phyloP scores from a whole-genome alignment of 2,329 filamentous ascomycete genomes.

The Scleromitrula shiraiana region DNA sequence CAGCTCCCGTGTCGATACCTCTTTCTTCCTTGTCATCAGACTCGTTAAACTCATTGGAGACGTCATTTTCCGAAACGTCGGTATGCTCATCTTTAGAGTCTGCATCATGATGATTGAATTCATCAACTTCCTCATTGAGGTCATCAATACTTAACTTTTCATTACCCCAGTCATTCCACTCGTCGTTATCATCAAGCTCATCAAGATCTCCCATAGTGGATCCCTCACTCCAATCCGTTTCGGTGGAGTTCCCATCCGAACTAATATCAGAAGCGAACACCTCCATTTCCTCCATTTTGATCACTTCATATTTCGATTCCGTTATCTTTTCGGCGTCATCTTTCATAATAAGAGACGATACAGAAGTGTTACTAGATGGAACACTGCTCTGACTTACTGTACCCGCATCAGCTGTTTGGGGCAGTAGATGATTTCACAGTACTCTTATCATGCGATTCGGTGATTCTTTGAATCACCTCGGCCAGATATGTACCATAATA shows the following conservation, averaged over 20 bases:
- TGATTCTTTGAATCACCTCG: not conserved
- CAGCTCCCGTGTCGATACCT: not conserved
- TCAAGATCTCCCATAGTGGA: not conserved
- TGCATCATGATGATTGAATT: not conserved
- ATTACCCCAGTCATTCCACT: constrained; percentile 4
- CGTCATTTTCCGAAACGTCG: not conserved
- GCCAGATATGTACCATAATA: not conserved
- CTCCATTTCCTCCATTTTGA: not conserved
- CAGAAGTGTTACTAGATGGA: not conserved
- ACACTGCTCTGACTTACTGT: not conserved
- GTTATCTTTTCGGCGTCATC: not conserved
- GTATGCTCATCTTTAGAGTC: not conserved
- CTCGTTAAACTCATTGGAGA: not conserved
- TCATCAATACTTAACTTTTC: not conserved
- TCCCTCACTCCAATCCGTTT: constrained; percentile 3
- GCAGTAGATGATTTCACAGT: not conserved
- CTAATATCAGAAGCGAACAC: not conserved
- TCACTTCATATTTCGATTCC: not conserved
- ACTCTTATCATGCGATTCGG: not conserved
- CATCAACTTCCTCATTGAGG: not conserved
- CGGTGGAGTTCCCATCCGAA: not conserved
- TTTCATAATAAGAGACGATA: not conserved
- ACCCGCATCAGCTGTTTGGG: not conserved
- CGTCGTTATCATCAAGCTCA: not conserved
- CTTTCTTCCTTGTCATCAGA: not conserved